These are phyloP conservation scores for Yamadazyma blattariae DNA, from an alignment of 1,139 yeast species.

Conservation along the genomic window DNA sequence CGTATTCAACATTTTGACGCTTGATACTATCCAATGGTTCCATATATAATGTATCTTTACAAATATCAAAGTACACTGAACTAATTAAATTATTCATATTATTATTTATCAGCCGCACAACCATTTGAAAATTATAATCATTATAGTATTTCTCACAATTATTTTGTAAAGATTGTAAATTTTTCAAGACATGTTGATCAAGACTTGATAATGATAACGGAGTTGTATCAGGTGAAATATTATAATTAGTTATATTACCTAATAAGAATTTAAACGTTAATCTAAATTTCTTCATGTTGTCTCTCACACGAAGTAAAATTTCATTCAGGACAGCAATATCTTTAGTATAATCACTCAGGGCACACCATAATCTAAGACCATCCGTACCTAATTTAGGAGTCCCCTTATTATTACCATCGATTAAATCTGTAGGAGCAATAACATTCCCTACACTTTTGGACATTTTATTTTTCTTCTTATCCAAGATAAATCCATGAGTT, in stretches of 20 bases:
- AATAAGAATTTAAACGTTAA: constrained; percentile 76
- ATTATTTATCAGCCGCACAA: constrained; percentile 58
- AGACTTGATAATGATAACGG: constrained; percentile 36
- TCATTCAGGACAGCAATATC: constrained; percentile 78
- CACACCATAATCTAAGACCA: constrained; percentile 89
- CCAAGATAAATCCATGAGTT: constrained; percentile 93
- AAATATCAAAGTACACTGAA: constrained; percentile 80
- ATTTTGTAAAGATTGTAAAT: constrained; percentile 47
- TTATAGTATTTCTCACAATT: constrained; percentile 47
- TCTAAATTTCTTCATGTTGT: constrained; percentile 76
- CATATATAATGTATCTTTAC: constrained; percentile 84
- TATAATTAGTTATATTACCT: constrained; percentile 48
- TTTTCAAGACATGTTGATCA: constrained; percentile 64
- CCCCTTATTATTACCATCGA: constrained; percentile 61
- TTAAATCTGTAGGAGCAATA: constrained; percentile 63
- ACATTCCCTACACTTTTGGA: constrained; percentile 90
- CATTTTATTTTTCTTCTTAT: constrained; percentile 85
- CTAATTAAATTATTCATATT: constrained; percentile 78
- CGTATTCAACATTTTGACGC: constrained; percentile 71
- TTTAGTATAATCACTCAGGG: constrained; percentile 79
- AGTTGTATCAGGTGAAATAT: not conserved
- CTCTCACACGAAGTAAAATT: constrained; percentile 72
- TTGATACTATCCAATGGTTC: constrained; percentile 47
- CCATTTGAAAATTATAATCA: constrained; percentile 64
- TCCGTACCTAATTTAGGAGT: constrained; percentile 83